phyloP scores from a whole-genome alignment of 495 filamentous ascomycete genomes.

The Podospora conica region DNA sequence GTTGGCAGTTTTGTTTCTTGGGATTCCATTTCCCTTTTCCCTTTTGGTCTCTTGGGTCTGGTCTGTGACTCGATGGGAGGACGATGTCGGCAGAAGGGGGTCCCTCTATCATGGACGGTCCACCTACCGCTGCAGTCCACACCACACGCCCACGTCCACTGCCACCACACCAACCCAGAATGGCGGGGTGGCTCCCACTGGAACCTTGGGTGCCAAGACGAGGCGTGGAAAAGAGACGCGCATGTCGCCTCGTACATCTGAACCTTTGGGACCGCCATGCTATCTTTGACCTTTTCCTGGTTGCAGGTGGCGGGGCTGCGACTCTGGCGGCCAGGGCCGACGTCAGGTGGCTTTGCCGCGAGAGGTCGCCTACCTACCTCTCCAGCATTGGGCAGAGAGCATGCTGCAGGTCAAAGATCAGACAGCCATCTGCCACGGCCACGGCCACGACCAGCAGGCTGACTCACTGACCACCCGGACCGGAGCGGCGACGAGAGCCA shows the following conservation, averaged over 20 bases:
- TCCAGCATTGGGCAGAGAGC: constrained; percentile 17
- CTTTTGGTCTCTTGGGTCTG: constrained; percentile 1
- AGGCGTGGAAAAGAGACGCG: constrained; percentile 1
- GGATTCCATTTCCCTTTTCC: not conserved
- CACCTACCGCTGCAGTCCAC: not conserved
- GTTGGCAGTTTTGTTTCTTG: constrained; percentile 8
- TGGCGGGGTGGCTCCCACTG: constrained; percentile 3
- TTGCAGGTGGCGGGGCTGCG: constrained; percentile 12
- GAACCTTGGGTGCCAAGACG: not conserved
- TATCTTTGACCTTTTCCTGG: constrained; percentile 6
- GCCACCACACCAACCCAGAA: not conserved
- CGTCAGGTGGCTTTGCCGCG: constrained; percentile 13
- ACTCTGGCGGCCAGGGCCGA: constrained; percentile 3
- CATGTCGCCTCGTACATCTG: not conserved
- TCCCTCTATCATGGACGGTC: constrained; percentile 14
- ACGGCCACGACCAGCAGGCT: not conserved
- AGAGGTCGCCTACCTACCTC: no score
- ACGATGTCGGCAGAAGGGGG: constrained; percentile 12
- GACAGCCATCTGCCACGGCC: not conserved
- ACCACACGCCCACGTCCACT: not conserved
- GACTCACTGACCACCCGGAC: not conserved
- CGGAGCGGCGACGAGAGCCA: not conserved
- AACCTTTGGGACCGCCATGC: not conserved
- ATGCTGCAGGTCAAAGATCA: constrained; percentile 15
- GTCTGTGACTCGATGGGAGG: not conserved